Percentiles rank a stretch among this genome's conserved stretches.
Evolutionary conservation across 2,329 filamentous ascomycete species (phyloP).

Genomic region (Coleophoma crateriformis): DNA sequence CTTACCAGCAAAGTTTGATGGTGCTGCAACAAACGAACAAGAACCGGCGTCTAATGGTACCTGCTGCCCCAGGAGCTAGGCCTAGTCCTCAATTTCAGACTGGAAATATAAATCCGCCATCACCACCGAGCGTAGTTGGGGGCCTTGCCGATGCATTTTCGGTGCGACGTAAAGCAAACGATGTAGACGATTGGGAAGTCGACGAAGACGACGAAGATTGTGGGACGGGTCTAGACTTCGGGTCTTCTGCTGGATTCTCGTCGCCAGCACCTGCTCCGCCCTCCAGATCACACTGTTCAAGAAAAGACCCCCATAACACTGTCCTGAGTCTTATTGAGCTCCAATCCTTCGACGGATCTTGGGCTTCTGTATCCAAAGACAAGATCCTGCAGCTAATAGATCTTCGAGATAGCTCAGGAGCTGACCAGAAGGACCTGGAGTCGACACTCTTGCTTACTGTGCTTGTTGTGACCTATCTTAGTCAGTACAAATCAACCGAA

Average conservation of each 20-base stretch:
- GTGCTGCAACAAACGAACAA: too few species aligned
- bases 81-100: too few species aligned
- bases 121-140: too few species aligned
- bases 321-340: slow-evolving; percentile 42
- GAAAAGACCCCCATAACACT: background rate
- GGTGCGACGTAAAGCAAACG: too few species aligned
- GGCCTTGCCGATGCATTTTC: too few species aligned
- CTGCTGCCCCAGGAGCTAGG: too few species aligned
- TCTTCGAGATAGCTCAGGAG: background rate
- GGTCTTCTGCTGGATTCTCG: background rate
- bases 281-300: background rate
- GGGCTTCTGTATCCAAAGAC: slow-evolving; percentile 29
- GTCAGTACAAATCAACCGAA: background rate
- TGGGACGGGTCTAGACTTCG: background rate
- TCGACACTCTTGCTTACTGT: background rate
- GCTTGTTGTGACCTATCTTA: background rate
- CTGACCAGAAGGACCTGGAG: background rate
- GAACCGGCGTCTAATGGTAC: too few species aligned
- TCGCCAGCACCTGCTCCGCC: background rate
- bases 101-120: too few species aligned
- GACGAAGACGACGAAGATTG: background rate
- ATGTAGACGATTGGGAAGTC: too few species aligned
- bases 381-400: slow-evolving; percentile 6
- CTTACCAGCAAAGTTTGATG: too few species aligned
- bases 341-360: slow-evolving; percentile 52